Conservation (phyloP, 2,329 filamentous ascomycete genomes). For the Aspergillus ochraceus region DNA sequence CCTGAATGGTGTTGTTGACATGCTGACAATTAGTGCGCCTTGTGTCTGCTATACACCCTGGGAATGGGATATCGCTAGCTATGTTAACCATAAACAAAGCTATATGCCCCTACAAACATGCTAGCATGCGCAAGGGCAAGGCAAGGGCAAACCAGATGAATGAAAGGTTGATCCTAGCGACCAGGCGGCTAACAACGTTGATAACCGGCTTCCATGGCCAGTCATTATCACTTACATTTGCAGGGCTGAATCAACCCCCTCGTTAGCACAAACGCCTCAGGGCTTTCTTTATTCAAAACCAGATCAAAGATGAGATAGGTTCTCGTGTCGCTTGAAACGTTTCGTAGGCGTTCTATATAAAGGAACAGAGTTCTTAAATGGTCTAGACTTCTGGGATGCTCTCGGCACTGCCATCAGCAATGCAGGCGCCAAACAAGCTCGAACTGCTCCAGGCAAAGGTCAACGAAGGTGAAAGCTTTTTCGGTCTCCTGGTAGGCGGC, state of each 20-base stretch:
- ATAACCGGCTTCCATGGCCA: background rate
- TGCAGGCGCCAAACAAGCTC: background rate
- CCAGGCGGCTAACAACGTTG: background rate
- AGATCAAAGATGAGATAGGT: background rate
- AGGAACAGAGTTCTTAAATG: background rate
- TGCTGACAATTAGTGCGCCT: background rate
- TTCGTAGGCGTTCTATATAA: background rate
- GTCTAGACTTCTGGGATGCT: background rate
- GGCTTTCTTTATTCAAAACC: background rate
- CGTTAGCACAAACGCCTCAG: background rate
- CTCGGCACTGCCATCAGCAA: background rate
- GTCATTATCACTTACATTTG: background rate
- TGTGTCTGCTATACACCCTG: background rate
- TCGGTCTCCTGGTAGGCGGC: background rate
- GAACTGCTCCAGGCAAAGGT: background rate
- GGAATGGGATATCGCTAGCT: background rate
- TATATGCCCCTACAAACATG: background rate
- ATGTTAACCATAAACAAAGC: background rate
- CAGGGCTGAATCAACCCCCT: background rate
- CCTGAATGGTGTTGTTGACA: background rate
- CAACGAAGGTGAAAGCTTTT: background rate
- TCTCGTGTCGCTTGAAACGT: background rate
- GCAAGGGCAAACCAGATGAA: background rate
- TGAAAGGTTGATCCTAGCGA: background rate
- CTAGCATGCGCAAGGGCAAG: background rate